Evolutionary conservation across 2,329 filamentous ascomycete genomes (phyloP).

Genomic region (Penicillium hesseltinei): DNA sequence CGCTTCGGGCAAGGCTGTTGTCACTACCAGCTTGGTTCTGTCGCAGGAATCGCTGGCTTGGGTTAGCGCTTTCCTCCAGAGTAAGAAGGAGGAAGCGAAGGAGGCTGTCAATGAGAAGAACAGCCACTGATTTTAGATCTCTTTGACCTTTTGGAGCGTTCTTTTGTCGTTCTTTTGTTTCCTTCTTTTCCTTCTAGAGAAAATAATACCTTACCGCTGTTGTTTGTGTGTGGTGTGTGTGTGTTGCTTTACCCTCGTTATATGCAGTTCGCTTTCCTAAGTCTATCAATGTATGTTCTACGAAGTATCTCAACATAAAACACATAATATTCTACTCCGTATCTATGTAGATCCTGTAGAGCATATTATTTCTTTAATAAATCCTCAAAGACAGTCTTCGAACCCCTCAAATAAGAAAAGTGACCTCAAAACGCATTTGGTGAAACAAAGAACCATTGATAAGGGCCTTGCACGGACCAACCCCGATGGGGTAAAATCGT

Average conservation of each 20-base stretch:
- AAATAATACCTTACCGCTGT: conserved; percentile 21
- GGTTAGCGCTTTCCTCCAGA: conserved; percentile 58
- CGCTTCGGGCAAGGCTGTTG: conserved; percentile 66
- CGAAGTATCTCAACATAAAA: neutral
- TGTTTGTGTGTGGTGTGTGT: neutral
- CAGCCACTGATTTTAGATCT: conserved; percentile 23
- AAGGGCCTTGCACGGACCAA: conserved; percentile 22
- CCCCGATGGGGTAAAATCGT: conserved; percentile 19
- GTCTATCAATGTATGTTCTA: neutral
- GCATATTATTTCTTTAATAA: neutral
- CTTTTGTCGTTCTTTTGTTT: neutral
- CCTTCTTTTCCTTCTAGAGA: conserved; percentile 18
- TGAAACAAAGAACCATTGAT: conserved; percentile 10
- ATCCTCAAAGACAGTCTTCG: neutral
- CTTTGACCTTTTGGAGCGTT: conserved; percentile 3
- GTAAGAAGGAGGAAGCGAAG: conserved; percentile 63
- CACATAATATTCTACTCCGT: too few relatives aligned
- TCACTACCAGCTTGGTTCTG: conserved; percentile 66
- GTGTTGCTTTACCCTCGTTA: neutral
- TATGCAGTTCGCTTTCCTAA: conserved; percentile 4
- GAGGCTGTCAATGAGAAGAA: conserved; percentile 53
- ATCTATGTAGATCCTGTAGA: neutral
- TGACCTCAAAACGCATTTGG: neutral
- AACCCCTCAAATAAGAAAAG: neutral
- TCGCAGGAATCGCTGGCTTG: conserved; percentile 63